Percentiles rank a stretch among this genome's conserved stretches.
These are phyloP conservation scores for Eucalyptus sideroxylon DNA, from an alignment of 345 rosid species.

Conservation along the genomic window DNA sequence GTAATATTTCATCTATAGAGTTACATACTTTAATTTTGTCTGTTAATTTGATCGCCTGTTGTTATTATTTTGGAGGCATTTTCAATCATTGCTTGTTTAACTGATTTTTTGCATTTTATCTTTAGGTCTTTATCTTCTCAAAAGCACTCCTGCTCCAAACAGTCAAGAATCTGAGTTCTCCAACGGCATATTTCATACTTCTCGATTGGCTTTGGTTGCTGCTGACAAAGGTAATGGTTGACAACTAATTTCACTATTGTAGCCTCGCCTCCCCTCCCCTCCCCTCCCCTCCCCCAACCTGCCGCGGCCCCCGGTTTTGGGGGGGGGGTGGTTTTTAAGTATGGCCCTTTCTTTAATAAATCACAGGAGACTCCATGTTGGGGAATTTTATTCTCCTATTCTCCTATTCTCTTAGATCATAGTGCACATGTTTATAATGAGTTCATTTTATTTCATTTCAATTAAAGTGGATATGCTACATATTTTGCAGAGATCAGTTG, in stretches of 20 bases:
- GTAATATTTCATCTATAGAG: conserved; percentile 10
- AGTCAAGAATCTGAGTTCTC: conserved; percentile 12
- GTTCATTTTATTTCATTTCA: neutral
- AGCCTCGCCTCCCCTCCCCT: no score
- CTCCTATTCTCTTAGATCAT: neutral
- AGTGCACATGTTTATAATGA: neutral
- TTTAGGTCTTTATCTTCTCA: conserved; percentile 39
- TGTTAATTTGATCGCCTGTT: neutral
- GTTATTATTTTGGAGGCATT: neutral
- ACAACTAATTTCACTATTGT: neutral
- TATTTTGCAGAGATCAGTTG: neutral
- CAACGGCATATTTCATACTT: conserved; percentile 12
- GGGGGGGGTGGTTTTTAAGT: neutral
- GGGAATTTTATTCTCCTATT: neutral
- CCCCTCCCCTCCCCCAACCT: no score
- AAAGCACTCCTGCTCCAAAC: conserved; percentile 9
- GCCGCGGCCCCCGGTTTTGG: neutral
- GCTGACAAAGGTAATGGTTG: conserved; percentile 35
- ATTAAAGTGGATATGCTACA: neutral
- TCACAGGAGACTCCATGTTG: neutral
- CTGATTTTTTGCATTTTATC: conserved; percentile 5
- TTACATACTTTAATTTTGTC: neutral
- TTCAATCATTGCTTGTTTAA: neutral
- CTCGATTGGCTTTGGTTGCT: conserved; percentile 21
- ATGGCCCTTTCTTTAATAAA: neutral